Evolutionary conservation across 805 yeast species (phyloP).

Genomic region (Priceomyces fermenticarens): DNA sequence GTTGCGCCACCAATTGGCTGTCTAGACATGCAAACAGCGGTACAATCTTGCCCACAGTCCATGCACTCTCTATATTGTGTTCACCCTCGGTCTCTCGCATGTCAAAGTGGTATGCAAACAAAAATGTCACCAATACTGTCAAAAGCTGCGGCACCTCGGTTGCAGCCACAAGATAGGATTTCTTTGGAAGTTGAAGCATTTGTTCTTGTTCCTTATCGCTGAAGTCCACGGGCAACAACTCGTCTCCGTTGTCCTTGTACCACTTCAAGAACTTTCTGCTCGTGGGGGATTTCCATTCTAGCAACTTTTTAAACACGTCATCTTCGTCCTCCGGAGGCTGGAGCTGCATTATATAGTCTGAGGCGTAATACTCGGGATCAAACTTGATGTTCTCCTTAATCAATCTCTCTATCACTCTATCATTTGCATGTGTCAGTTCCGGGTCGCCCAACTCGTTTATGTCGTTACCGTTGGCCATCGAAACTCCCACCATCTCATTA

Average conservation of each 20-base stretch:
- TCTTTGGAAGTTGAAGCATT: conserved; percentile 68
- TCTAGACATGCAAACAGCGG: conserved; percentile 81
- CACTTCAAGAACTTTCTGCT: conserved; percentile 44
- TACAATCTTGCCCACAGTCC: conserved; percentile 85
- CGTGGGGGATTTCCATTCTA: conserved; percentile 54
- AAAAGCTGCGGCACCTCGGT: conserved; percentile 50
- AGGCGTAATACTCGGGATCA: conserved; percentile 85
- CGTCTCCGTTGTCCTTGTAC: conserved; percentile 35
- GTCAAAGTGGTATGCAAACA: conserved; percentile 78
- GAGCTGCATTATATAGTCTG: conserved; percentile 68
- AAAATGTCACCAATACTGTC: conserved; percentile 57
- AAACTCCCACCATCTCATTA: conserved; percentile 56
- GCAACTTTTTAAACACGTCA: conserved; percentile 38
- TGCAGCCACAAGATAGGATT: conserved; percentile 54
- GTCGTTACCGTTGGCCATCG: conserved; percentile 81
- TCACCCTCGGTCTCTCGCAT: conserved; percentile 68
- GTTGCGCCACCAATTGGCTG: conserved; percentile 40
- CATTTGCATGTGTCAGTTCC: conserved; percentile 57
- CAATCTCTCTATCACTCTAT: conserved; percentile 64
- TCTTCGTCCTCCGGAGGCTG: conserved; percentile 57
- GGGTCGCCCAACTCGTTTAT: conserved; percentile 85
- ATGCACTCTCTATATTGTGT: conserved; percentile 80
- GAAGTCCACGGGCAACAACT: conserved; percentile 48
- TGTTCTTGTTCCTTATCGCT: conserved; percentile 59
- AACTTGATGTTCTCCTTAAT: conserved; percentile 69